Percentiles rank a stretch among this genome's conserved stretches.
These are phyloP conservation scores for Grosmannia huntii DNA, from an alignment of 2,329 filamentous ascomycete genomes.

Conservation along the genomic window DNA sequence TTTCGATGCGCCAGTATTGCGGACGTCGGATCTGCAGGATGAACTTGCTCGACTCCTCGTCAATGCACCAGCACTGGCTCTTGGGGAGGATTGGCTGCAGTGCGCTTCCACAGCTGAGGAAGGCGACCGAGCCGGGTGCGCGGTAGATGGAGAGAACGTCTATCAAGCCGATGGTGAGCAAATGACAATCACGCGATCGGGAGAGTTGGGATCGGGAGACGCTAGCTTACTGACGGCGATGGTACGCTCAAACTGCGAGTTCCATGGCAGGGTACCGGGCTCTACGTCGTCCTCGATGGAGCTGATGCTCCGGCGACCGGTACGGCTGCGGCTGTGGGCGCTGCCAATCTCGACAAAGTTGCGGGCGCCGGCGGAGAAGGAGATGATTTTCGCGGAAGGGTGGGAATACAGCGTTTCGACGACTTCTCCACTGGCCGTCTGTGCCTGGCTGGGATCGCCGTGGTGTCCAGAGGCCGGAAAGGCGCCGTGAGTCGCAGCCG, in stretches of 20 bases:
- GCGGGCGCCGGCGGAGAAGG: constrained; percentile 31
- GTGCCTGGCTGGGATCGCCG: background rate
- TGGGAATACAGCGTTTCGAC: constrained; percentile 67
- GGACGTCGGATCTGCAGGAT: constrained; percentile 75
- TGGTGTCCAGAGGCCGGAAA: constrained; percentile 1
- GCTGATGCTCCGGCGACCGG: constrained; percentile 5
- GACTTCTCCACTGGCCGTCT: constrained; percentile 12
- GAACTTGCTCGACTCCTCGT: constrained; percentile 66
- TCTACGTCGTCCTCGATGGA: constrained; percentile 27
- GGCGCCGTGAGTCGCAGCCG: constrained; percentile 1
- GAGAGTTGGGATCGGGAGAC: background rate
- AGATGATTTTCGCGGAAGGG: constrained; percentile 55
- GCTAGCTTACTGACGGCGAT: constrained; percentile 57
- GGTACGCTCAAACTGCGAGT: constrained; percentile 64
- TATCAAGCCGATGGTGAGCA: constrained; percentile 15
- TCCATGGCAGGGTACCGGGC: constrained; percentile 57
- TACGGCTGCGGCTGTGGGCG: constrained; percentile 11
- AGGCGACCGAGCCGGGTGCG: constrained; percentile 74
- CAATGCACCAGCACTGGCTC: constrained; percentile 89
- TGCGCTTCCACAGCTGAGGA: constrained; percentile 72
- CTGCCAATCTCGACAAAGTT: constrained; percentile 20
- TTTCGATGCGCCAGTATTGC: constrained; percentile 82
- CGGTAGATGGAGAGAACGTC: constrained; percentile 75
- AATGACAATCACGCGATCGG: background rate
- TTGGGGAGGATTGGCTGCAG: constrained; percentile 79